phyloP scores from a whole-genome alignment of 108 stramenopile species.

The Cyclostephanos invisitatus region DNA sequence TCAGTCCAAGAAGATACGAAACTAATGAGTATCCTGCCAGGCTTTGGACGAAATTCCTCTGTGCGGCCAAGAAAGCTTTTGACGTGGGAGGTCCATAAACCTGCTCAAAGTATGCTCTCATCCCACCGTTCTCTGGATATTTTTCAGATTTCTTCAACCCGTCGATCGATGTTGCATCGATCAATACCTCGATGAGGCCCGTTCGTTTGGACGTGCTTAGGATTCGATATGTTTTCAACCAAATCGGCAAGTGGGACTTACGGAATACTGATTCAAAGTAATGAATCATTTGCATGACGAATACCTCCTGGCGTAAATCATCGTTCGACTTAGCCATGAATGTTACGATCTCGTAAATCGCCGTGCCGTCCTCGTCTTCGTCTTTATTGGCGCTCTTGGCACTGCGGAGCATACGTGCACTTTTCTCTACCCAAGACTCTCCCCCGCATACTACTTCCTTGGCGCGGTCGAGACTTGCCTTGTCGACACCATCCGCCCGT shows the following conservation, averaged over 20 bases:
- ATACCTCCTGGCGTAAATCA: conserved; percentile 97
- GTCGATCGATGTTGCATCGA: conserved; percentile 92
- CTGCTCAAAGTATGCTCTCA: conserved; percentile 87
- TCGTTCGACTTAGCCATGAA: conserved; percentile 97
- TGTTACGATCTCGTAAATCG: conserved; percentile 62
- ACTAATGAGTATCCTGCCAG: conserved; percentile 93
- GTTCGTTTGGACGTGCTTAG: conserved; percentile 91
- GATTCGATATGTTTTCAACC: conserved; percentile 96
- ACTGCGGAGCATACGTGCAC: conserved; percentile 74
- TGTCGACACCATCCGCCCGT: conserved; percentile 62
- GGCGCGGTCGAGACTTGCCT: conserved; percentile 66
- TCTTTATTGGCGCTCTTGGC: conserved; percentile 43
- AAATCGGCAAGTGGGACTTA: conserved; percentile 82
- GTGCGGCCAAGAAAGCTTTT: conserved; percentile 86
- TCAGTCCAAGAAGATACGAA: conserved; percentile 92
- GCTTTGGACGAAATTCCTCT: conserved; percentile 85
- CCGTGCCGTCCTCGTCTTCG: conserved; percentile 37
- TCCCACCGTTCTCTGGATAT: conserved; percentile 81
- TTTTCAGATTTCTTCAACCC: conserved; percentile 92
- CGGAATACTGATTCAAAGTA: conserved; percentile 95
- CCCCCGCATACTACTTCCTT: conserved; percentile 75
- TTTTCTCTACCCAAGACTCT: conserved; percentile 85
- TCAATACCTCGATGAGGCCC: conserved; percentile 92
- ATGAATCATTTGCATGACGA: conserved; percentile 97
- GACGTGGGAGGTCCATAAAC: conserved; percentile 84